These are phyloP conservation scores for Russula griseocarnosa DNA, from an alignment of 768 basidiomycete species.

Conservation along the genomic window DNA sequence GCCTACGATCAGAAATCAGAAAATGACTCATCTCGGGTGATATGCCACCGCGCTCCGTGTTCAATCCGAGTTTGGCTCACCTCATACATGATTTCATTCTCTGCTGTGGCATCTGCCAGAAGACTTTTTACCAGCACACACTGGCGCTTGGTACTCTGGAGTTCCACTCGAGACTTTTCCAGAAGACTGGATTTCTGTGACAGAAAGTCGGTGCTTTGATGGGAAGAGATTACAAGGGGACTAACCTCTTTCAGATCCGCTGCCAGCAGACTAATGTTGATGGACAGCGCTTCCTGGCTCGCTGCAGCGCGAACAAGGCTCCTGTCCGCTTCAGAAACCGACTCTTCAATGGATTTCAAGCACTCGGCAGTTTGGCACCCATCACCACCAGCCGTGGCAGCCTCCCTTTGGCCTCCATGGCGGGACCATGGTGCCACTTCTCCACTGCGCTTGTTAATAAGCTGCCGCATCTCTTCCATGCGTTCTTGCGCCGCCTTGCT, in stretches of 20 bases:
- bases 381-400: conserved; percentile 33
- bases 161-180: conserved; percentile 57
- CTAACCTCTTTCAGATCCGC: conserved; percentile 58
- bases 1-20: conserved; percentile 46
- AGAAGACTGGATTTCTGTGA: conserved; percentile 58
- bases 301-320: conserved; percentile 49
- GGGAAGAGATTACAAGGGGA: neutral
- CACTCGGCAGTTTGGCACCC: conserved; percentile 35
- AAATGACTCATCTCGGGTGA: neutral
- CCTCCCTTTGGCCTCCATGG: conserved; percentile 31
- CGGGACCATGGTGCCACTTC: conserved; percentile 36
- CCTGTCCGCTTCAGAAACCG: conserved; percentile 56
- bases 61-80: conserved; percentile 41
- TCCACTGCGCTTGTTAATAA: conserved; percentile 58
- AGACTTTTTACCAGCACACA: conserved; percentile 77
- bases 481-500: conserved; percentile 72
- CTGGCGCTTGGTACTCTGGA: conserved; percentile 67
- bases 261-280: conserved; percentile 47
- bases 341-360: conserved; percentile 47
- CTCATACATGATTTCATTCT: conserved; percentile 93
- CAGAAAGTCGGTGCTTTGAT: neutral
- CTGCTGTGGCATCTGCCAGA: conserved; percentile 69
- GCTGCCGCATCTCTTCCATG: conserved; percentile 76
- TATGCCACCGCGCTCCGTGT: no score
- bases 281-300: conserved; percentile 53